Evolutionary conservation across 805 yeast species (phyloP), one percentile per base, ranked within the genome.

Genomic region (Suhomyces emberorum): DNA sequence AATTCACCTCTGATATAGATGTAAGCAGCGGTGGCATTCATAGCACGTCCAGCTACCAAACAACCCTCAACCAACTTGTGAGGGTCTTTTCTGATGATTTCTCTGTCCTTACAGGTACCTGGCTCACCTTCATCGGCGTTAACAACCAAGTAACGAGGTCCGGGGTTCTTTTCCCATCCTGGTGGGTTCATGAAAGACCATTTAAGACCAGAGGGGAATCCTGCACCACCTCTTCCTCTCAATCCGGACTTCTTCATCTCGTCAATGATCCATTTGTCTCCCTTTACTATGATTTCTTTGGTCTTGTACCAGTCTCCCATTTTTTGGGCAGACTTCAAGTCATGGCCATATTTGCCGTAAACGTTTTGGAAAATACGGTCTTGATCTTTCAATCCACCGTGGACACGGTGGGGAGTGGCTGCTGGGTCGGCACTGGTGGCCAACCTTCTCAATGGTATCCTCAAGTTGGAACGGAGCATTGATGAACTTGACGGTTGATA

Each of bases 171-270:
- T 44, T 86, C 95, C 95, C 95, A 86, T 41, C 93, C 93, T 37
- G 95, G 95, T 30, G 95, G 95, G 65, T 87, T 87, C 95, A 86
- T 86, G 59, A 86, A 86, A 16, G 93, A 83, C 95, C 95, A 86
- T 64, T 86, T 86, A 55, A 86, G 74, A 21, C 95, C 95, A 16
- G 88, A 78, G 37, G 95, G 95, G 73, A 86, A 86, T 12, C 95
- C 95, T 30, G 95, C 95, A 55, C 95, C 95, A 41, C 95, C 95
- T 63, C 95, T 79, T 41, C 95, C 95, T 59, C 95, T 77, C 46
- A 86, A 72, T 15, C 95, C 95, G 15, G 89, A 81, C 52, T 78
- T 75, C 59, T 86, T 86, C 71, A 83, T 80, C 66, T 86, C 91
- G 55, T 83, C 88, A 54, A 87, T 86, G 62, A 86, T 86, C 95